These are phyloP conservation scores for Fusarium sublunatum DNA, from an alignment of 2,329 filamentous ascomycete species.

Conservation along the genomic window DNA sequence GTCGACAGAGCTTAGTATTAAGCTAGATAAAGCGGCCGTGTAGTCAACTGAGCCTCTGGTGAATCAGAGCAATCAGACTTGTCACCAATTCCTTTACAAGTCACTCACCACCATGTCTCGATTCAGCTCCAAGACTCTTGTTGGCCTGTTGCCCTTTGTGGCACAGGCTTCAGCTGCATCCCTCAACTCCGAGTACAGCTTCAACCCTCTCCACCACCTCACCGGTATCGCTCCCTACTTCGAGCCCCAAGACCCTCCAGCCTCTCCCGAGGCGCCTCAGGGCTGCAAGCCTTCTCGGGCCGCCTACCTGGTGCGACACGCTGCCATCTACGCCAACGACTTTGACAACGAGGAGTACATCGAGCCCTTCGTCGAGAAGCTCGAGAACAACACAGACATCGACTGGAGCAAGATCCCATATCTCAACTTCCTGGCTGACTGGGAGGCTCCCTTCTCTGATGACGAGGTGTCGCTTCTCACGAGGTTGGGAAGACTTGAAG, in stretches of 20 bases:
- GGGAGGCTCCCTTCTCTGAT: slow-evolving; percentile 67
- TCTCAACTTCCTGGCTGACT: slow-evolving; percentile 66
- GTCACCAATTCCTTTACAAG: background rate
- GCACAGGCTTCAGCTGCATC: slow-evolving; percentile 30
- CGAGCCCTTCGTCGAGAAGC: slow-evolving; percentile 67
- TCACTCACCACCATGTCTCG: background rate
- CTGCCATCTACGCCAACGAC: slow-evolving; percentile 70
- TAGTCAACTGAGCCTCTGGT: too few species aligned
- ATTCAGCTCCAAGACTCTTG: slow-evolving; percentile 10
- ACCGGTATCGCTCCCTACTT: slow-evolving; percentile 69
- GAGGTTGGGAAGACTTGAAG: slow-evolving; percentile 69
- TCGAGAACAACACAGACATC: slow-evolving; percentile 65
- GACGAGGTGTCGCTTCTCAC: slow-evolving; percentile 70
- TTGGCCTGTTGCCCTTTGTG: slow-evolving; percentile 21
- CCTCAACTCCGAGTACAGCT: slow-evolving; percentile 60
- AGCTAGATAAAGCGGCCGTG: slow-evolving; percentile 9
- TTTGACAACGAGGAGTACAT: slow-evolving; percentile 69
- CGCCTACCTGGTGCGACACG: slow-evolving; percentile 68
- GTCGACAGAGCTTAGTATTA: background rate
- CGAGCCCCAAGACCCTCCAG: slow-evolving; percentile 61
- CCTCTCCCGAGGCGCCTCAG: slow-evolving; percentile 54
- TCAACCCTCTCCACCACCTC: slow-evolving; percentile 66
- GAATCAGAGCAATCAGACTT: background rate
- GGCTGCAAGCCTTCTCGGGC: slow-evolving; percentile 63
- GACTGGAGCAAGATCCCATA: slow-evolving; percentile 67